Percentiles rank a stretch among this genome's conserved stretches.
phyloP scores from a whole-genome alignment of 2,329 filamentous ascomycete species.

The Elsinoe perseae region DNA sequence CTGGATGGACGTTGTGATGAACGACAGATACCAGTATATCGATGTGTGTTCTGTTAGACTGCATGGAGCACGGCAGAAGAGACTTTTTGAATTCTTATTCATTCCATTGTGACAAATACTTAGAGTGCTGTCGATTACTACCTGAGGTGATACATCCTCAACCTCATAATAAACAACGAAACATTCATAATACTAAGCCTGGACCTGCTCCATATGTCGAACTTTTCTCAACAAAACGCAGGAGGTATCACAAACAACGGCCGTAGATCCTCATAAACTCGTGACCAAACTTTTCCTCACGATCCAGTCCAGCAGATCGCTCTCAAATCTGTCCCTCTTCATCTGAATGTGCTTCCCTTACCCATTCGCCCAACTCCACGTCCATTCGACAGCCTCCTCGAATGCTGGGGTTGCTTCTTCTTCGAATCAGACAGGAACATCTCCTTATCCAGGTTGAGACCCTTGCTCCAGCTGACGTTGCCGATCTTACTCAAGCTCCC shows the following conservation, averaged over 20 bases:
- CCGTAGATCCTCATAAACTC: conserved; percentile 11
- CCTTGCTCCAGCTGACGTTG: conserved; percentile 17
- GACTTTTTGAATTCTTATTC: background rate
- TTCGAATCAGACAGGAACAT: conserved; percentile 8
- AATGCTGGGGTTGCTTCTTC: conserved; percentile 10
- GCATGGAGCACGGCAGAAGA: no score
- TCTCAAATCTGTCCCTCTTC: background rate
- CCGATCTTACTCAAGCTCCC: conserved; percentile 19
- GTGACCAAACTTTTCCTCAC: conserved; percentile 8
- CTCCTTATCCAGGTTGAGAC: conserved; percentile 11
- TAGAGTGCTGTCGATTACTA: background rate
- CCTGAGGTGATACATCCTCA: background rate
- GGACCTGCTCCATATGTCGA: background rate
- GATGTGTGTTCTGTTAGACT: background rate
- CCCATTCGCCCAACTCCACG: conserved; percentile 2
- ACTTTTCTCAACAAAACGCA: background rate
- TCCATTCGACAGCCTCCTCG: conserved; percentile 4
- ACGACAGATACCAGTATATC: background rate
- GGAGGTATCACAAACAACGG: conserved; percentile 14
- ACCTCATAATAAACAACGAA: background rate
- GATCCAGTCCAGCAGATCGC: background rate
- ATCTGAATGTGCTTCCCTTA: conserved; percentile 7
- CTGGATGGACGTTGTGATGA: background rate
- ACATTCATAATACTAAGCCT: background rate
- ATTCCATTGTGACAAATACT: background rate